Evolutionary conservation across 1,139 yeast species (phyloP).

Genomic region (Lodderomyces beijingensis): DNA sequence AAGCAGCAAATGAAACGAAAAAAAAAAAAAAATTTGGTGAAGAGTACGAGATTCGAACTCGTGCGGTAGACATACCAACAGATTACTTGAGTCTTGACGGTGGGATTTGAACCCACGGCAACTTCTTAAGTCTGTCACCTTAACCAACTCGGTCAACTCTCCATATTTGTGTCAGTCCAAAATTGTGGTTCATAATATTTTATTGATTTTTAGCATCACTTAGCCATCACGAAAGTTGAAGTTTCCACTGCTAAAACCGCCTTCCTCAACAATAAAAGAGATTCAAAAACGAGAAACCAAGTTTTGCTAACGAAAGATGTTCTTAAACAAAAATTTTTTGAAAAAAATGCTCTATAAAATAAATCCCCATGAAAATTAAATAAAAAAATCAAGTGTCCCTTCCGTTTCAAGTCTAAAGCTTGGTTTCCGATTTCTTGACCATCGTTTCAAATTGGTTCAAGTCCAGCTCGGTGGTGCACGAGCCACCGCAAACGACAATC

Average conservation of each 20-base stretch:
- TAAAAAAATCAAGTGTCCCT: too few species aligned
- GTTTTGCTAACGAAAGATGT: too few species aligned
- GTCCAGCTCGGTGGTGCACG: slow-evolving; percentile 30
- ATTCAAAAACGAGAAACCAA: too few species aligned
- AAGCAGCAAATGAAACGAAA: neutral
- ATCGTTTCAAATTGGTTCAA: slow-evolving; percentile 11
- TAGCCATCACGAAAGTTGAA: too few species aligned
- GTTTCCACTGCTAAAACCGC: too few species aligned
- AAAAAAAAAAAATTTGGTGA: slow-evolving; percentile 7
- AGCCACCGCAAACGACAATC: slow-evolving; percentile 65
- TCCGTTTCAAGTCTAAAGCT: slow-evolving; percentile 12
- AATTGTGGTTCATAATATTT: too few species aligned
- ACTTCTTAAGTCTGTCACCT: slow-evolving; percentile 12
- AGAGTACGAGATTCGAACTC: slow-evolving; percentile 13
- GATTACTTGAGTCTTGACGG: slow-evolving; percentile 5
- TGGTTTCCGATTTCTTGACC: slow-evolving; percentile 12
- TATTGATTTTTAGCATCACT: too few species aligned
- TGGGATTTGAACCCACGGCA: slow-evolving; percentile 1
- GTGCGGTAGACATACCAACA: slow-evolving; percentile 12
- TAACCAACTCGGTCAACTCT: slow-evolving; percentile 13
- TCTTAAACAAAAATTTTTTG: too few species aligned
- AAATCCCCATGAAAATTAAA: too few species aligned
- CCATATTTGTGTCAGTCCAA: slow-evolving; percentile 4
- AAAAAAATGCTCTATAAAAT: too few species aligned
- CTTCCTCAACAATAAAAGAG: too few species aligned